These are phyloP conservation scores for Phytophthora cryptogea DNA, from an alignment of 352 stramenopile genomes.

Conservation along the genomic window DNA sequence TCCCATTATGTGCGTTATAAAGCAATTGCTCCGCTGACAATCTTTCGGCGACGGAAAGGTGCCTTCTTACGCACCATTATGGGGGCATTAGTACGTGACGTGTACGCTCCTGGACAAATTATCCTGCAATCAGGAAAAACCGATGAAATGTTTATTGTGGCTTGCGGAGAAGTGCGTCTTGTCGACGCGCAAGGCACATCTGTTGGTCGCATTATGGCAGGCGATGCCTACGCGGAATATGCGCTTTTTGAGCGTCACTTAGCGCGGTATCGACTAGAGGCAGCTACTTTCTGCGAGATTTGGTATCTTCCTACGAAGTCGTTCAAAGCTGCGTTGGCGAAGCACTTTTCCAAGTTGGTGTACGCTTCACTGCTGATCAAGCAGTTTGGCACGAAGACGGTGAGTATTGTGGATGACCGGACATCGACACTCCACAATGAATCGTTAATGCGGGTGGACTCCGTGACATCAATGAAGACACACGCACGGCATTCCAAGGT, in stretches of 20 bases:
- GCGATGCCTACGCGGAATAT: constrained; percentile 51
- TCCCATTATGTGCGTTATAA: constrained; percentile 60
- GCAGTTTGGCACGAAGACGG: constrained; percentile 28
- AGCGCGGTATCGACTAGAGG: constrained; percentile 34
- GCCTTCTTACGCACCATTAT: constrained; percentile 61
- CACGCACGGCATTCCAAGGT: constrained; percentile 38
- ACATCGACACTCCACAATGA: neutral
- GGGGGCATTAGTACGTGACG: constrained; percentile 45
- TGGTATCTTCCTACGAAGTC: constrained; percentile 42
- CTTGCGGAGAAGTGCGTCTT: constrained; percentile 46
- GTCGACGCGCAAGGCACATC: constrained; percentile 21
- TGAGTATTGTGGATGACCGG: neutral
- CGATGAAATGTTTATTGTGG: constrained; percentile 65
- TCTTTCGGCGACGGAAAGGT: constrained; percentile 53
- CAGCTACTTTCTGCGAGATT: constrained; percentile 55
- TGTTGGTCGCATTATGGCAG: constrained; percentile 33
- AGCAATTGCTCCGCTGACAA: constrained; percentile 43
- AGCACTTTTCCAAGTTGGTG: constrained; percentile 64
- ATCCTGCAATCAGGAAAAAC: constrained; percentile 33
- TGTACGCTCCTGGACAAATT: constrained; percentile 49
- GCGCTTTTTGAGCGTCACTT: constrained; percentile 50
- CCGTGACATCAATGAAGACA: constrained; percentile 43
- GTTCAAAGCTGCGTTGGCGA: constrained; percentile 50
- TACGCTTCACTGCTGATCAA: constrained; percentile 48
- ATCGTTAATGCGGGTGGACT: constrained; percentile 22